Percentiles rank a stretch among this genome's conserved stretches.
Conservation (phyloP, 2,329 filamentous ascomycete species). For the Fonsecaea pugnacius region DNA sequence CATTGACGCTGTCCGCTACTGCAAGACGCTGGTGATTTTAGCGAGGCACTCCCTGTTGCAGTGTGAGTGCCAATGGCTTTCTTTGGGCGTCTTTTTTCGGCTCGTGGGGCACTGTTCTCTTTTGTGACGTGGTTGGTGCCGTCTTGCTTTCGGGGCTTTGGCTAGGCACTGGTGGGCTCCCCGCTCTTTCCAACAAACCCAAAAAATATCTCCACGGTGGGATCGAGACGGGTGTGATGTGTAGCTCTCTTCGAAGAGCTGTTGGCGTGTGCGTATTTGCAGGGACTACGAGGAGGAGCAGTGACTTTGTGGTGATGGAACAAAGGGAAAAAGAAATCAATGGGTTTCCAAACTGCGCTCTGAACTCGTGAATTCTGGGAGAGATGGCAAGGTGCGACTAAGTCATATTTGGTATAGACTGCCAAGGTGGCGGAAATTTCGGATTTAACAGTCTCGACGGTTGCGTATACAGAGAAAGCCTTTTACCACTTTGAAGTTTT, state of each 20-base stretch:
- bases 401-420: neutral
- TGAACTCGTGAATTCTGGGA: neutral
- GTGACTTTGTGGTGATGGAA: neutral
- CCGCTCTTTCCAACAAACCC: neutral
- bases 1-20: conserved; percentile 18
- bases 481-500: neutral
- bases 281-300: neutral
- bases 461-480: neutral
- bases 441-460: neutral
- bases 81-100: conserved; percentile 11
- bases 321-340: neutral
- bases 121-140: conserved; percentile 12
- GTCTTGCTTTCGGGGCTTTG: conserved; percentile 13
- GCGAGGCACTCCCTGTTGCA: conserved; percentile 9
- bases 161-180: conserved; percentile 6
- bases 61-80: conserved; percentile 6
- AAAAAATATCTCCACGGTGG: neutral
- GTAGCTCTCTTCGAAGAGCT: neutral
- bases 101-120: conserved; percentile 3
- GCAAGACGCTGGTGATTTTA: conserved; percentile 17
- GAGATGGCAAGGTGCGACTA: neutral
- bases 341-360: neutral
- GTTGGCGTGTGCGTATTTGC: neutral
- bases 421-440: neutral
- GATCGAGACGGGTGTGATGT: neutral